phyloP scores from a whole-genome alignment of 108 stramenopile species.

The Nitzschia sp. region DNA sequence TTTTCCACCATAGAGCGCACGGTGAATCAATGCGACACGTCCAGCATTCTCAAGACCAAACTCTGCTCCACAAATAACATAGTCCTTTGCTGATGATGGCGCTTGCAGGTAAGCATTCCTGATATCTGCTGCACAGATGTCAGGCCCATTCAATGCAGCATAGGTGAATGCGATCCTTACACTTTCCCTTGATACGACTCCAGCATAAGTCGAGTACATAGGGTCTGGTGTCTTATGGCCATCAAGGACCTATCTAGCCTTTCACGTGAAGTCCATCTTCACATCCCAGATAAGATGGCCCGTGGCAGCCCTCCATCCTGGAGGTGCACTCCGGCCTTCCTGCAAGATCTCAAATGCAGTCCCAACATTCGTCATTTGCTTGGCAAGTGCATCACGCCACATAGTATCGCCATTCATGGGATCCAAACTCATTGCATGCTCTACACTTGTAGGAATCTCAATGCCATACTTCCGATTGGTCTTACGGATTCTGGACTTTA shows the following conservation, averaged over 20 bases:
- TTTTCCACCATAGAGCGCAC: slow-evolving; percentile 60
- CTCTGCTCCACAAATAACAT: slow-evolving; percentile 39
- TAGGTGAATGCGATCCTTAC: no score
- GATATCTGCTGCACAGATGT: no score
- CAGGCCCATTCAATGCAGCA: no score
- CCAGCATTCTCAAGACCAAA: slow-evolving; percentile 51
- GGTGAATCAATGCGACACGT: slow-evolving; percentile 33
- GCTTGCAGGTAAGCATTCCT: slow-evolving; percentile 35
- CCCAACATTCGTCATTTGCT: slow-evolving; percentile 51
- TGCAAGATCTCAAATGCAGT: slow-evolving; percentile 42
- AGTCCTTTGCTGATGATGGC: slow-evolving; percentile 37
- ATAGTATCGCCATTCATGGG: slow-evolving; percentile 38
- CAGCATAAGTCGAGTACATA: slow-evolving; percentile 36
- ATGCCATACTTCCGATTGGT: slow-evolving; percentile 53
- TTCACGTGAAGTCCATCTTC: slow-evolving; percentile 41
- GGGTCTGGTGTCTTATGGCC: slow-evolving; percentile 23
- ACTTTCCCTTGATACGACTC: no score
- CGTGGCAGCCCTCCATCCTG: slow-evolving; percentile 27
- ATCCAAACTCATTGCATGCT: slow-evolving; percentile 51
- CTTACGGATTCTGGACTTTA: slow-evolving; percentile 10
- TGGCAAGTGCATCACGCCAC: slow-evolving; percentile 42
- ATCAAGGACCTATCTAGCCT: slow-evolving; percentile 44
- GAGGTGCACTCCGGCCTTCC: slow-evolving; percentile 20
- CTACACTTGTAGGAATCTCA: slow-evolving; percentile 40
- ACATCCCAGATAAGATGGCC: slow-evolving; percentile 56